Percentiles rank a stretch among this genome's conserved stretches.
These are phyloP conservation scores for Oryza rufipogon DNA, from an alignment of 176 grass and related monocot species.

Conservation along the genomic window DNA sequence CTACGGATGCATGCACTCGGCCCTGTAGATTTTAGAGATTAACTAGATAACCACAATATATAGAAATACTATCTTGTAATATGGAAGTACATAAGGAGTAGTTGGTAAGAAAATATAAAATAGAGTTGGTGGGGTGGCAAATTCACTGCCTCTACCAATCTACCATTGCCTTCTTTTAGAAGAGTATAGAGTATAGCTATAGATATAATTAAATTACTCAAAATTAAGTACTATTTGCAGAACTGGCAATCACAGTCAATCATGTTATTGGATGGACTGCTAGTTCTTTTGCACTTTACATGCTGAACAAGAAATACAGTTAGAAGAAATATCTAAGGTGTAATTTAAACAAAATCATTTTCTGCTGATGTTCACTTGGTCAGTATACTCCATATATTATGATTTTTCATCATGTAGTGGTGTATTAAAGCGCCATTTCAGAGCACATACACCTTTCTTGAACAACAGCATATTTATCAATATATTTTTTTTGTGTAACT, in stretches of 20 bases:
- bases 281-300: neutral
- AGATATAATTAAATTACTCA: neutral
- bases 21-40: no score
- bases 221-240: neutral
- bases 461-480: neutral
- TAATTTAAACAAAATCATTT: constrained; percentile 7
- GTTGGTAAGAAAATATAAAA: no score
- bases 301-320: constrained; percentile 9
- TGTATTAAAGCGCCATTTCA: neutral
- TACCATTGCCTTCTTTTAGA: neutral
- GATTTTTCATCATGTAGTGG: neutral
- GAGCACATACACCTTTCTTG: neutral
- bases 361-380: constrained; percentile 5
- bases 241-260: neutral
- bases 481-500: neutral
- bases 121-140: no score
- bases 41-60: no score
- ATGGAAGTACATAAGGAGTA: no score
- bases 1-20: no score
- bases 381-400: constrained; percentile 15
- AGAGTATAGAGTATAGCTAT: no score
- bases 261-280: neutral
- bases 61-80: no score
- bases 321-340: constrained; percentile 4
- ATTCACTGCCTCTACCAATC: no score